Conservation (phyloP, 345 rosid species). For the Lumnitzera racemosa region DNA sequence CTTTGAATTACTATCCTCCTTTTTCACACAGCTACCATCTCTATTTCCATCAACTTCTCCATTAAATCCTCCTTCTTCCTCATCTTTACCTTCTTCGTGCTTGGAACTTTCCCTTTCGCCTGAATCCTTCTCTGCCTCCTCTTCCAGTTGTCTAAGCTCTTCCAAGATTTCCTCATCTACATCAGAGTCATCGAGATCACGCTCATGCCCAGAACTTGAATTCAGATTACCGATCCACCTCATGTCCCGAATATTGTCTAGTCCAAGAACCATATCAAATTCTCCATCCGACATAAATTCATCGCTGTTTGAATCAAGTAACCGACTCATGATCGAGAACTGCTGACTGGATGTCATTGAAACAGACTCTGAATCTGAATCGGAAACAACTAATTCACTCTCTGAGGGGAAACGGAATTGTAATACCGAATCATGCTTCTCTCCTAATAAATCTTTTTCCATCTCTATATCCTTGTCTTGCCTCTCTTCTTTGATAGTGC, state of each 20-base stretch:
- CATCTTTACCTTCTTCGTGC: conserved; percentile 7
- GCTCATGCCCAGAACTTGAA: too few relatives aligned
- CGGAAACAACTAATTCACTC: conserved; percentile 28
- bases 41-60: background rate
- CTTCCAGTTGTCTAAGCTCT: conserved; percentile 22
- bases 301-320: conserved; percentile 31
- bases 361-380: conserved; percentile 31
- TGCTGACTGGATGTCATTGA: conserved; percentile 51
- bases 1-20: conserved; percentile 36
- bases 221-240: too few relatives aligned
- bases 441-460: conserved; percentile 5
- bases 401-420: conserved; percentile 32
- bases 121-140: conserved; percentile 16
- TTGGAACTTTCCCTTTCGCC: conserved; percentile 5
- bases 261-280: conserved; percentile 23
- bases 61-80: background rate
- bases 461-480: conserved; percentile 6
- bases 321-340: conserved; percentile 25
- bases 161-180: conserved; percentile 14
- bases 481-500: background rate
- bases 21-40: background rate
- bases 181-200: conserved; percentile 6
- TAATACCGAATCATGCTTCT: conserved; percentile 9
- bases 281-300: conserved; percentile 55
- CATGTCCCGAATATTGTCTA: background rate